Evolutionary conservation across 768 basidiomycete genomes (phyloP).

Genomic region (Rubroboletus satanas): DNA sequence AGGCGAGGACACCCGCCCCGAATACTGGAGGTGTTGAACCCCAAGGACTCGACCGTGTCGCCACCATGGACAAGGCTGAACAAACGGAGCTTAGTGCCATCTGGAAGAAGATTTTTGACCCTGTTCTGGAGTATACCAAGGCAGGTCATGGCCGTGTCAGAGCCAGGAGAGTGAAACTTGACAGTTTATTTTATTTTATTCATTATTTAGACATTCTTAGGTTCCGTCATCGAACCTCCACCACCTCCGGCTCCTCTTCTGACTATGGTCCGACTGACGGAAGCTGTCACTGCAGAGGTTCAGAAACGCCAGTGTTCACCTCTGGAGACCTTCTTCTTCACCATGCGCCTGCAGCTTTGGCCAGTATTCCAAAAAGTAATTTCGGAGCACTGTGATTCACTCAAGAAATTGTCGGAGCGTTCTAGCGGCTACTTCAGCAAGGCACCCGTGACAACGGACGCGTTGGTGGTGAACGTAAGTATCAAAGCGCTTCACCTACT

Average conservation of each 20-base stretch:
- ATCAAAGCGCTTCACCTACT: neutral
- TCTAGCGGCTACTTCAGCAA: slow-evolving; percentile 60
- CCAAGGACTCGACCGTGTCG: slow-evolving; percentile 24
- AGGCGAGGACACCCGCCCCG: slow-evolving; percentile 38
- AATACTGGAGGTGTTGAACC: slow-evolving; percentile 26
- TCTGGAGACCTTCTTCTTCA: slow-evolving; percentile 77
- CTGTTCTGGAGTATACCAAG: slow-evolving; percentile 82
- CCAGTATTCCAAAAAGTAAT: slow-evolving; percentile 89
- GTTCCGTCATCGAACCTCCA: slow-evolving; percentile 62
- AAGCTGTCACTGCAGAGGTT: slow-evolving; percentile 70
- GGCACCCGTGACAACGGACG: slow-evolving; percentile 61
- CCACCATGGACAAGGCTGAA: slow-evolving; percentile 52
- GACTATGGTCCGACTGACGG: slow-evolving; percentile 88
- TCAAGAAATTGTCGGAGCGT: slow-evolving; percentile 82
- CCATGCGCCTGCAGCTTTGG: slow-evolving; percentile 84
- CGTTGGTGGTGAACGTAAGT: slow-evolving; percentile 57
- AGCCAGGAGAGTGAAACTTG: neutral
- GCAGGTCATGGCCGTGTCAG: slow-evolving; percentile 35
- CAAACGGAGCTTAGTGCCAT: slow-evolving; percentile 55
- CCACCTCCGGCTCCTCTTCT: slow-evolving; percentile 77
- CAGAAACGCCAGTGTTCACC: slow-evolving; percentile 77
- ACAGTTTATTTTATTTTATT: neutral
- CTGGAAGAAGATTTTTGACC: slow-evolving; percentile 94
- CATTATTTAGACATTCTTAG: slow-evolving; percentile 56
- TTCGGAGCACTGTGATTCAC: slow-evolving; percentile 74